Base-by-base conservation (phyloP, 148 eudicot genomes). In the Chenopodium quinoa region DNA sequence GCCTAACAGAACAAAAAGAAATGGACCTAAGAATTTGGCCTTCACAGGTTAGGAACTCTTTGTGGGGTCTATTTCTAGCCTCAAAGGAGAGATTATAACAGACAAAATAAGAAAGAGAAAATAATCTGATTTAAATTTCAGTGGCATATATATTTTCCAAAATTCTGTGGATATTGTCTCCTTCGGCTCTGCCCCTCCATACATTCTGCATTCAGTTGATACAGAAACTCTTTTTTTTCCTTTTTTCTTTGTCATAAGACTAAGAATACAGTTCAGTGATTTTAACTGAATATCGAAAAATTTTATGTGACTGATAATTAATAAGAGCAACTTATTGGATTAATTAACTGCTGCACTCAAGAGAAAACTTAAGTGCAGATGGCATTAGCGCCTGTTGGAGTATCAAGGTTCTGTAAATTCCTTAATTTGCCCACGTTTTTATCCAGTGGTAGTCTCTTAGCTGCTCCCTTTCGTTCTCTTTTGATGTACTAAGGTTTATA, bases 351-450 rank as follows among this genome's bases (percentile, higher is more conserved):
- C 76, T 40, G 77, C 68, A 70, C 78, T 34, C 44, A 46, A 34
- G 74, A 72, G 32, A 56, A 80, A 76, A 48, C 3, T 46, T 6
- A 75, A 68, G 60, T 64, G 73, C 73, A 82, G 79, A 87, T 87
- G 89, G 87, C 89, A 80, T 82, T 78, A 77, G 65, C 84, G 50
- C 85, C 85, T 67, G 78, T 79, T n/a, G 87, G 85, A 60, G 79
- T 85, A 64, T 85, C 87, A 46, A 87, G 89, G 89, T 87, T 46
- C 23, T n/a, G 46, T 31, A 4, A 48, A 47, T 80, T 31, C 32
- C 75, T 12, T 73, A 32, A 54, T 77, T 48, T n/a, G 2, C 62
- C 16, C 66, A 13, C 32, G 3, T 50, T 47, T 2, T 52, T 14
- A 52, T 23, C 56, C 65, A 22, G 9, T 29, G 73, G 44, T 70